Evolutionary conservation across 441 rosid genomes (phyloP), one percentile per base, ranked within the genome.

Genomic region (Melastoma candidum): DNA sequence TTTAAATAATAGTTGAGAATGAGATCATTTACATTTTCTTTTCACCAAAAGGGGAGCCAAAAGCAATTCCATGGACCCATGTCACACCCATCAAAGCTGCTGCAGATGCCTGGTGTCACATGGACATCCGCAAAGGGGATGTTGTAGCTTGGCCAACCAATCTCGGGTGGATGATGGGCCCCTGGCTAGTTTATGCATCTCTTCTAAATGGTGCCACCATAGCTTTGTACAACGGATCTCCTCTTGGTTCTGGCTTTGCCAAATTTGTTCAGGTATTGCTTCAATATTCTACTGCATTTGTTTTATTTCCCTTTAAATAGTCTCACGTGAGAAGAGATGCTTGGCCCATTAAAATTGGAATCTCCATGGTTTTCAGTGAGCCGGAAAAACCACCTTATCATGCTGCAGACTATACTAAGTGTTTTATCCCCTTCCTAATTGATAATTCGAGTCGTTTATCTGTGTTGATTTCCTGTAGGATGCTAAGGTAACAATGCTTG

Each of bases 151-250:
- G 98, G 98, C 98, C 96, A 9, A 83, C 98, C 71, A 90, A 90
- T 65, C 95, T 90, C 53, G 98, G 98, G 48, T 90, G 98, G 98
- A 90, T 90, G 96, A 90, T 90, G 96, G 98, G 98, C 65, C 98
- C 96, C 44, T 90, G 98, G 98, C 74, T 90, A 59, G 89, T 90
- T 41, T 90, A 87, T 79, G 94, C 95, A 57, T 74, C 96, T 36
- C 74, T 90, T 65, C 61, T 90, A 36, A 90, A 90, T 49, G 87
- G 96, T 11, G 98, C 96, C 60, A 78, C 87, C 60, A 77, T 90
- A 64, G 98, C 87, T 32, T 71, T 90, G 47, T 90, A 80, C 60
- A 85, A 90, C 70, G 98, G 98, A 68, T 83, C 98, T 26, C 98
- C 98, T 26, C 81, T 90, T 46, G 79, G 78, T 66, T 65, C 88